Conservation (phyloP, 192 early-diverging fungal species). For the Coemansia sp. region DNA sequence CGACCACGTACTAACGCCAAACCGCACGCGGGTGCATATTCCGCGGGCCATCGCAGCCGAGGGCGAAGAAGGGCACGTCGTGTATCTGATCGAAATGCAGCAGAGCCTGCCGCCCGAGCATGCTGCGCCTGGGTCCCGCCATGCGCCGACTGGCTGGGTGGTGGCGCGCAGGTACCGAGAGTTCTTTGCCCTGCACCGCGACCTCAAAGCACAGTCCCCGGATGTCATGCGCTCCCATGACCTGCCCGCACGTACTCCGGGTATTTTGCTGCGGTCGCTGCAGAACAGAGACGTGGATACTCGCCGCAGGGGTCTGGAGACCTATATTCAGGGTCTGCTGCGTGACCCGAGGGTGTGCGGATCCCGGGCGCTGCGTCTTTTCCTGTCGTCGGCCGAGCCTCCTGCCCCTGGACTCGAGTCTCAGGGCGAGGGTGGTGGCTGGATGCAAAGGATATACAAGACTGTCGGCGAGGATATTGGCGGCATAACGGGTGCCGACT, state of each 20-base stretch:
- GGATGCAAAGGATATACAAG: conserved; percentile 70
- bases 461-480: conserved; percentile 77
- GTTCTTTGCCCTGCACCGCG: conserved; percentile 80
- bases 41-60: conserved; percentile 30
- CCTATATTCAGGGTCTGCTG: conserved; percentile 71
- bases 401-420: conserved; percentile 16
- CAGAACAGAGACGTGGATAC: conserved; percentile 70
- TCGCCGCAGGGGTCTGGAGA: conserved; percentile 67
- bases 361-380: conserved; percentile 66
- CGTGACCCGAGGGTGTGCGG: conserved; percentile 63
- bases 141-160: conserved; percentile 65
- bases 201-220: conserved; percentile 58
- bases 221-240: conserved; percentile 64
- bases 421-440: conserved; percentile 11
- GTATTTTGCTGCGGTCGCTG: conserved; percentile 55
- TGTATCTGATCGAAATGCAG: conserved; percentile 71
- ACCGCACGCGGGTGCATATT: conserved; percentile 49
- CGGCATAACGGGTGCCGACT: conserved; percentile 67
- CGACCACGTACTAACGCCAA: conserved; percentile 66
- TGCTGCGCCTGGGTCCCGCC: conserved; percentile 4
- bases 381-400: conserved; percentile 63
- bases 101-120: conserved; percentile 60
- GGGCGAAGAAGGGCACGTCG: conserved; percentile 22
- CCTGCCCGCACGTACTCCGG: conserved; percentile 70
- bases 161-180: conserved; percentile 84